Evolutionary conservation across 139 green algal species (phyloP).

Genomic region (Choricystis sp.): DNA sequence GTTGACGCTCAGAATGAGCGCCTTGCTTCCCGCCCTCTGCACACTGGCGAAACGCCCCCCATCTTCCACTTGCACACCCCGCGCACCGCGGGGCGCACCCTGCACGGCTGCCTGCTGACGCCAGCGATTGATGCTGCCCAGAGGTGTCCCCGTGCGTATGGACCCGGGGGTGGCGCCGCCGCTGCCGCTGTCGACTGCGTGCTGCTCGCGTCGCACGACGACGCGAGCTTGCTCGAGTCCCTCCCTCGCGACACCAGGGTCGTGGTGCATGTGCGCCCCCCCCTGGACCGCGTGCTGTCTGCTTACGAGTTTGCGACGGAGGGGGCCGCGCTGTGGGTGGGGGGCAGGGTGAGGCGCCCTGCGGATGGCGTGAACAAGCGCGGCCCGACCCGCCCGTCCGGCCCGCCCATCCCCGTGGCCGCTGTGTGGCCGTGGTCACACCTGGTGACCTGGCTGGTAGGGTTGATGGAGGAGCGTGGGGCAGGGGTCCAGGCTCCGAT

Average conservation of each 20-base stretch:
- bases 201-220: conserved; percentile 71
- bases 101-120: conserved; percentile 72
- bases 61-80: conserved; percentile 92
- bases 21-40: too few species aligned
- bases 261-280: conserved; percentile 53
- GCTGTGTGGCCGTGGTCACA: conserved; percentile 86
- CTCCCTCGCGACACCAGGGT: conserved; percentile 27
- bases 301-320: conserved; percentile 80
- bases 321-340: conserved; percentile 28
- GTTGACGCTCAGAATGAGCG: conserved; percentile 17
- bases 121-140: conserved; percentile 20
- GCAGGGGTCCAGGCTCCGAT: background rate
- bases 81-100: conserved; percentile 76
- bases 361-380: too few species aligned
- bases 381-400: too few species aligned
- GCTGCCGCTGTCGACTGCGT: conserved; percentile 52
- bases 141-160: conserved; percentile 63
- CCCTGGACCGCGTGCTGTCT: conserved; percentile 59
- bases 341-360: too few species aligned
- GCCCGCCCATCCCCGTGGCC: conserved; percentile 49
- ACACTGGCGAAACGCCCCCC: conserved; percentile 14
- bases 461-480: conserved; percentile 33
- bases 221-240: conserved; percentile 58
- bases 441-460: conserved; percentile 56
- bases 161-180: too few species aligned